Conservation (phyloP, 2,329 filamentous ascomycete species). For the Paracorniculantispora psalliotae region DNA sequence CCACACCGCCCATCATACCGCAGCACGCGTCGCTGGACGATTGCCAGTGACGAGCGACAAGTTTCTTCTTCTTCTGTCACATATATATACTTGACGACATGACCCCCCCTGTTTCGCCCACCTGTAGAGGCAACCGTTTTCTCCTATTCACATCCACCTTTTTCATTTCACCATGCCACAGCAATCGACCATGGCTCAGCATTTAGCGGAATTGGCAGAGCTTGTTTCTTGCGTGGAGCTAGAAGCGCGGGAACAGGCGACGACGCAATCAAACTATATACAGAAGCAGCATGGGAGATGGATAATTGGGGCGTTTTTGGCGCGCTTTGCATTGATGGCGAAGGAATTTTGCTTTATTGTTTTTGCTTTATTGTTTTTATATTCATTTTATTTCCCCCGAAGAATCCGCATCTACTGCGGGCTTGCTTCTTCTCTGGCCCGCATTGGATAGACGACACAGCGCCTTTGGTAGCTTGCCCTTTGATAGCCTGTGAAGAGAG, state of each 20-base stretch:
- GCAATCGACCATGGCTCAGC: not conserved
- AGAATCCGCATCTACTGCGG: not conserved
- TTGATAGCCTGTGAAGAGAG: not conserved
- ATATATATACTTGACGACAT: not conserved
- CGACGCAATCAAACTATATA: not conserved
- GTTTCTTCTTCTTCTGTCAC: not conserved
- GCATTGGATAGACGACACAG: slow-evolving; percentile 2
- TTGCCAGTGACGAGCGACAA: not conserved
- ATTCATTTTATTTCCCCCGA: not conserved
- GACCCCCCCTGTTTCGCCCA: not conserved
- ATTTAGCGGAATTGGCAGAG: not conserved
- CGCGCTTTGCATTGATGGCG: not conserved
- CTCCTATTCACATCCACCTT: too few species aligned
- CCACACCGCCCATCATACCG: not conserved
- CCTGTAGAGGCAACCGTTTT: slow-evolving; percentile 7
- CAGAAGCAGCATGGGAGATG: not conserved
- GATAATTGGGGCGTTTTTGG: not conserved
- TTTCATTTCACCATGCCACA: not conserved
- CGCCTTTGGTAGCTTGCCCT: not conserved
- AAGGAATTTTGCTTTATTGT: not conserved
- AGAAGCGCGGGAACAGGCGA: not conserved
- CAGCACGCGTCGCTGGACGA: not conserved
- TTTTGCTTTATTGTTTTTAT: not conserved
- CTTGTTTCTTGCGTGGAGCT: not conserved
- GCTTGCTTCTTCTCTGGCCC: not conserved